Base-by-base conservation (phyloP, 345 rosid species). In the Citrus unshiu region DNA sequence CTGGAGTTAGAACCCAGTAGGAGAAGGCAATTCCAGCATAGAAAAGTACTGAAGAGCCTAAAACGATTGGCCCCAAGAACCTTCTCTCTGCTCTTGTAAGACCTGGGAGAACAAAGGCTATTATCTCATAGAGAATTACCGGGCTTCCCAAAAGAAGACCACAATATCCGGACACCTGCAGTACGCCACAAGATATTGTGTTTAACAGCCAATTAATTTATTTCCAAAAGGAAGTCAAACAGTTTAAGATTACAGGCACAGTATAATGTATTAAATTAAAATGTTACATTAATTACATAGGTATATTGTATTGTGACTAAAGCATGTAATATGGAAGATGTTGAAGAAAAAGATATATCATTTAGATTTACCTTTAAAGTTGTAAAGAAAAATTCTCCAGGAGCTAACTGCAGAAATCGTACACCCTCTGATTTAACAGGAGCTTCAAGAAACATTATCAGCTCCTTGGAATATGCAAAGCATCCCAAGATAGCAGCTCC, bases 331-430 rank as follows among this genome's bases (percentile, higher is more conserved):
- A 75, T 21, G 54, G 70, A 79, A 37, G 14, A 70, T 61, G 62
- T 68, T 5, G 24, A 72, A 22, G 6, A 19, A 10, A 61, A 21
- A 74, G 64, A 60, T 35, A 40, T 25, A 51, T 43, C 30, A 68
- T 59, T 77, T n/a, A 66, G 68, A 29, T 86, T 7, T 49, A 95
- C 98, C 99, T 93, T 95, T 68, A 95, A 68, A 79, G 99, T 95
- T 9, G 99, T 95, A 80, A 95, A 95, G 94, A 95, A 95, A 86
- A 95, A 93, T 77, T 95, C 99, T 32, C 99, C 99, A 22, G 99
- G 99, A 81, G 97, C 98, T 34, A 95, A 89, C 84, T 95, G 99
- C 76, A 95, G 87, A 88, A 95, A 95, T 32, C 97, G 84, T 12
- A 93, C 99, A 76, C 99, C 99, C 77, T 96, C 93, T 2, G 82